Evolutionary conservation across 768 basidiomycete genomes (phyloP).

Genomic region (Chalciporus piperatus): DNA sequence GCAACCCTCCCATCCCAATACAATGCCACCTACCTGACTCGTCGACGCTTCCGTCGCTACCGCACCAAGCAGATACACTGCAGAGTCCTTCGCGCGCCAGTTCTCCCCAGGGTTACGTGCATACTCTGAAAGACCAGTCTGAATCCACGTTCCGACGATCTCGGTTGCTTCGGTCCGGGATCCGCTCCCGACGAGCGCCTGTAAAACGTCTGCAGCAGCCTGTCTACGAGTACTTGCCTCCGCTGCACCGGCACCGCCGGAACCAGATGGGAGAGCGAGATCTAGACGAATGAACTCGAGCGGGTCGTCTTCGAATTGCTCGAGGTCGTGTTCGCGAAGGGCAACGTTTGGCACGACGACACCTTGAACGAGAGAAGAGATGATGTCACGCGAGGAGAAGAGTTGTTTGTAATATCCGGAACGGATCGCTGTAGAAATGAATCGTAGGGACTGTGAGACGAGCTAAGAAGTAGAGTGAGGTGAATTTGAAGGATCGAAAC

Average conservation of each 20-base stretch:
- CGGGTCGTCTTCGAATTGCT: conserved; percentile 97
- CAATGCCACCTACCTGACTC: conserved; percentile 53
- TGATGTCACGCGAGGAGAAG: conserved; percentile 79
- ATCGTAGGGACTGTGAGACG: conserved; percentile 86
- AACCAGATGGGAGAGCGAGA: conserved; percentile 58
- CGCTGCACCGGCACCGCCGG: conserved; percentile 41
- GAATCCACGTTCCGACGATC: conserved; percentile 84
- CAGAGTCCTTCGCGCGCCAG: conserved; percentile 93
- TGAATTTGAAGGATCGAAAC: not conserved
- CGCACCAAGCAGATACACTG: conserved; percentile 91
- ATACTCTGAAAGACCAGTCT: conserved; percentile 68
- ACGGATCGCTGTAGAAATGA: conserved; percentile 90
- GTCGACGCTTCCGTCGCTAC: conserved; percentile 90
- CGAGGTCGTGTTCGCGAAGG: conserved; percentile 84
- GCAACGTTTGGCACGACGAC: conserved; percentile 94
- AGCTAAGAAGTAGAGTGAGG: conserved; percentile 43
- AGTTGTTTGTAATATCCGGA: conserved; percentile 78
- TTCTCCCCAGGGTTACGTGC: conserved; percentile 52
- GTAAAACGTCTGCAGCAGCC: conserved; percentile 93
- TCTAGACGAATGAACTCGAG: conserved; percentile 92
- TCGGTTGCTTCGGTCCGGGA: conserved; percentile 85
- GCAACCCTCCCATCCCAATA: conserved; percentile 3
- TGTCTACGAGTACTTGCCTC: conserved; percentile 87
- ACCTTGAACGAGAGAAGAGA: conserved; percentile 79
- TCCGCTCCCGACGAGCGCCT: conserved; percentile 79